These are phyloP conservation scores for Senna siamea DNA, from an alignment of 306 rosid genomes.

Conservation along the genomic window DNA sequence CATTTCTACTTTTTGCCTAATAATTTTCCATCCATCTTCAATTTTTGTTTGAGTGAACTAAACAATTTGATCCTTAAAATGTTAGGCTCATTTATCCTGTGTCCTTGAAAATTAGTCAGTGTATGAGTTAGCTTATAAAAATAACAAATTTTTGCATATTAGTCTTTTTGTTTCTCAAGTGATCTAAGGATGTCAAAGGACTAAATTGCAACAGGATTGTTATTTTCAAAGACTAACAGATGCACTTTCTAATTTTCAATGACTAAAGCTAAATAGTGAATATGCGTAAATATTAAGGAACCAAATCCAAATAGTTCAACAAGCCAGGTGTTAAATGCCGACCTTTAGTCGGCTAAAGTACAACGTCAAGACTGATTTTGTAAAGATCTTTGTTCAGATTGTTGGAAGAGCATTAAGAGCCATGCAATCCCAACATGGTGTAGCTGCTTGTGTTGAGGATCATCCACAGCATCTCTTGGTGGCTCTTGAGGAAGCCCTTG, in stretches of 20 bases:
- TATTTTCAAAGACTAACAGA: not conserved
- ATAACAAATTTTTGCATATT: not conserved
- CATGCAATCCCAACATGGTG: constrained; percentile 60
- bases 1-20: not conserved
- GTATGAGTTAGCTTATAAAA: not conserved
- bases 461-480: constrained; percentile 67
- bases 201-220: not conserved
- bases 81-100: not conserved
- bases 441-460: constrained; percentile 57
- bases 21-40: constrained; percentile 25
- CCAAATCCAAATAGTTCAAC: too few relatives aligned
- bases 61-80: not conserved
- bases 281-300: too few relatives aligned
- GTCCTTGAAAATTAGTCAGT: not conserved
- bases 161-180: not conserved
- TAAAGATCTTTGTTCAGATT: constrained; percentile 52
- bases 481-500: constrained; percentile 78
- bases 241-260: not conserved
- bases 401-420: constrained; percentile 80
- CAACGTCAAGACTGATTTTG: not conserved
- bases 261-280: too few relatives aligned
- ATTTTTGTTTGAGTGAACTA: not conserved
- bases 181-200: not conserved
- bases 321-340: too few relatives aligned
- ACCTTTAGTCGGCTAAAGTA: too few relatives aligned